These are phyloP conservation scores for Pestalotiopsis sp. DNA, from an alignment of 2,329 filamentous ascomycete species.

Conservation along the genomic window DNA sequence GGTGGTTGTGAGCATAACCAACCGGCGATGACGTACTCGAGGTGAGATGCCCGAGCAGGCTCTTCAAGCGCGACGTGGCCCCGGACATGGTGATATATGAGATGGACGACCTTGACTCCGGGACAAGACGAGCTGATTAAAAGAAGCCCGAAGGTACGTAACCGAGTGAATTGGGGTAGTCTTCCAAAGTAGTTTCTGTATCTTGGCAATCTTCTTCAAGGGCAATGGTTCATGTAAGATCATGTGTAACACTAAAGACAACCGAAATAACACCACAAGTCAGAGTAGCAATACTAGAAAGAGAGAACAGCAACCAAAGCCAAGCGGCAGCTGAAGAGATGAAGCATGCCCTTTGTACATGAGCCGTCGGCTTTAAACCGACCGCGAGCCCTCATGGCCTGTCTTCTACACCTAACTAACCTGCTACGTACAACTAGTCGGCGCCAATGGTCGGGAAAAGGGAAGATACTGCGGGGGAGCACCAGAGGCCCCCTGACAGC, in stretches of 20 bases:
- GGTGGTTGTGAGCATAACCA: constrained; percentile 48
- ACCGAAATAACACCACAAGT: not conserved
- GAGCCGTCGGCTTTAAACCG: not conserved
- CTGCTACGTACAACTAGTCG: not conserved
- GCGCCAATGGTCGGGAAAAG: not conserved
- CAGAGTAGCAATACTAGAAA: not conserved
- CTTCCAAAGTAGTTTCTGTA: no score
- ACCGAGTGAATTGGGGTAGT: not conserved
- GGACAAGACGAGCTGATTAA: not conserved
- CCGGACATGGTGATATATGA: constrained; percentile 57
- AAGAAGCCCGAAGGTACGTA: not conserved
- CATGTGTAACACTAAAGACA: not conserved
- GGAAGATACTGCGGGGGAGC: not conserved
- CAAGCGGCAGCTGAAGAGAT: not conserved
- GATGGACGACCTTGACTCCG: not conserved
- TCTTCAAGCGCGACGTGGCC: constrained; percentile 61
- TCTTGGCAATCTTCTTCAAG: no score
- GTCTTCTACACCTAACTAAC: not conserved
- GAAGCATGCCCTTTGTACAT: not conserved
- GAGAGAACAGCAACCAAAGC: not conserved
- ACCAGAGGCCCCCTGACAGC: not conserved
- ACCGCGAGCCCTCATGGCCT: not conserved
- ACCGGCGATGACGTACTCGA: constrained; percentile 37
- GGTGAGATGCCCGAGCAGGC: constrained; percentile 55
- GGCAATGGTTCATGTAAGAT: no score